Percentiles rank a stretch among this genome's conserved stretches.
These are phyloP conservation scores for Pythium graminicola DNA, from an alignment of 352 stramenopile genomes.

Conservation along the genomic window DNA sequence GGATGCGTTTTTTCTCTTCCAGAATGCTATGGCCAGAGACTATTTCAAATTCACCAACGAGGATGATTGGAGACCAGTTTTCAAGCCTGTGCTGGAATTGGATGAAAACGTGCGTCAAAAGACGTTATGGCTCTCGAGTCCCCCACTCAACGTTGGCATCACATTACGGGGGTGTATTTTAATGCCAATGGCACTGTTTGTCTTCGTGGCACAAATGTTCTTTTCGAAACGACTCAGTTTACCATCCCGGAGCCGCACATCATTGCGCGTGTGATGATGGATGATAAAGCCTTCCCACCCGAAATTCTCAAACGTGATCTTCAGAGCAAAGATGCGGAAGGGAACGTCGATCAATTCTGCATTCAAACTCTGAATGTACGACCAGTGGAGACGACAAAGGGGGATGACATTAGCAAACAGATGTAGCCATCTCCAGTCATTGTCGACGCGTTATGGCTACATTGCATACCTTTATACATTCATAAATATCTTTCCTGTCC, in stretches of 20 bases:
- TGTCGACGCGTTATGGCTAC: too few relatives aligned
- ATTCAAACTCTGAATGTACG: too few relatives aligned
- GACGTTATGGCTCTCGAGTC: background rate
- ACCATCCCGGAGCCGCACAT: constrained; percentile 2
- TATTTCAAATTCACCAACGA: background rate
- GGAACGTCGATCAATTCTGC: too few relatives aligned
- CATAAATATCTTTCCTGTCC: too few relatives aligned
- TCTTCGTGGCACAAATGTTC: background rate
- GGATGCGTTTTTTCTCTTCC: constrained; percentile 9
- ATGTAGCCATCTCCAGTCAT: too few relatives aligned
- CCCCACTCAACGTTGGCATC: background rate
- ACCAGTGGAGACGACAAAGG: too few relatives aligned
- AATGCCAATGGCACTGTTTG: background rate
- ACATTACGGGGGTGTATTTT: background rate
- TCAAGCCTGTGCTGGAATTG: background rate
- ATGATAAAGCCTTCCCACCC: constrained; percentile 1
- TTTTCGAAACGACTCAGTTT: background rate
- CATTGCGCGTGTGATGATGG: constrained; percentile 9
- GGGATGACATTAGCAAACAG: too few relatives aligned
- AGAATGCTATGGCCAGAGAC: background rate
- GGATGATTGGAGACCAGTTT: background rate
- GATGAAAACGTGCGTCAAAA: background rate
- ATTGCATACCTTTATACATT: too few relatives aligned
- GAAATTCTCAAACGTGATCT: too few relatives aligned
- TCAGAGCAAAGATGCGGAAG: too few relatives aligned